phyloP scores from a whole-genome alignment of 768 basidiomycete genomes.

The Leccinum imitatum region DNA sequence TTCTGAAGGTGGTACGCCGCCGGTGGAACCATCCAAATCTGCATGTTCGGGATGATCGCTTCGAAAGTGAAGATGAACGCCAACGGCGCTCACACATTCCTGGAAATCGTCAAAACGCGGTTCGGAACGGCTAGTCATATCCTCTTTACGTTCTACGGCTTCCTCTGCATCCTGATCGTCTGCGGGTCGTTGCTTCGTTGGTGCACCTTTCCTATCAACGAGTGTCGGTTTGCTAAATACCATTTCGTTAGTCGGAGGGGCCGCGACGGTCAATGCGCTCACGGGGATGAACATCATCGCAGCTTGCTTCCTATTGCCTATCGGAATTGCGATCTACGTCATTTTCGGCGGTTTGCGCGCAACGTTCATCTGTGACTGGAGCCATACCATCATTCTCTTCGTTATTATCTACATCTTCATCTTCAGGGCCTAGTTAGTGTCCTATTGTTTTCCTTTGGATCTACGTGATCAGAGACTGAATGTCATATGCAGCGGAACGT shows the following conservation, averaged over 20 bases:
- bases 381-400: constrained; percentile 47
- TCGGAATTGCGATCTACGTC: constrained; percentile 45
- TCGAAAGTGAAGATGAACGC: constrained; percentile 61
- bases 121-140: constrained; percentile 48
- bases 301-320: constrained; percentile 45
- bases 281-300: constrained; percentile 47
- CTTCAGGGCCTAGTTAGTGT: constrained; percentile 33
- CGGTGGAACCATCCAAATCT: constrained; percentile 53
- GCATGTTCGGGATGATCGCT: constrained; percentile 52
- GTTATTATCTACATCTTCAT: constrained; percentile 38
- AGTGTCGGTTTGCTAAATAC: neutral
- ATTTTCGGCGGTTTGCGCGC: constrained; percentile 43
- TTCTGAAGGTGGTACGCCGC: constrained; percentile 47
- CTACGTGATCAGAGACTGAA: neutral
- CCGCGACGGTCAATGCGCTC: constrained; percentile 44
- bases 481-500: constrained; percentile 32
- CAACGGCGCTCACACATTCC: constrained; percentile 55
- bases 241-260: constrained; percentile 38
- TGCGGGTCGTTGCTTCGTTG: constrained; percentile 49
- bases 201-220: constrained; percentile 10
- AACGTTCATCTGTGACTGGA: constrained; percentile 46
- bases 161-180: constrained; percentile 51
- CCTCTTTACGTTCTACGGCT: constrained; percentile 52
- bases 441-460: neutral
- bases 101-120: constrained; percentile 53